Percentiles rank a stretch among this genome's conserved stretches.
Conservation (phyloP, 306 rosid genomes). For the Bauhinia variegata region DNA sequence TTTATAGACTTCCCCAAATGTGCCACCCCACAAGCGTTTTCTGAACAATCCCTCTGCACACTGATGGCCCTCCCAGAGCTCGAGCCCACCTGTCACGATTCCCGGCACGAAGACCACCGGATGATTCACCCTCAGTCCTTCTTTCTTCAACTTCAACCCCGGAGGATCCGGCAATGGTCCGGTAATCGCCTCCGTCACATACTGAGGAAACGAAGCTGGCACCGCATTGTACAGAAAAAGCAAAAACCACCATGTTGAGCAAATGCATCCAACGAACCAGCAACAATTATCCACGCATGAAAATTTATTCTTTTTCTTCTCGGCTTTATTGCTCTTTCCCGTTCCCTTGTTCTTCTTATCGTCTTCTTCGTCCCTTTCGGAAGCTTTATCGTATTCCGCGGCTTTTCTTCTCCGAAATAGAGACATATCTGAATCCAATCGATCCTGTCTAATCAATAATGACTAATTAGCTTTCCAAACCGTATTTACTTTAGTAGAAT, state of each 20-base stretch:
- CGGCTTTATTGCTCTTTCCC: constrained; percentile 25
- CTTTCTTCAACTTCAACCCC: constrained; percentile 68
- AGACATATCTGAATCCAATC: constrained; percentile 47
- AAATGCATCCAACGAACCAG: constrained; percentile 72
- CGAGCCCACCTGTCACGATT: constrained; percentile 83
- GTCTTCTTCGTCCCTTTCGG: constrained; percentile 14
- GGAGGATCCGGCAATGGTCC: constrained; percentile 86
- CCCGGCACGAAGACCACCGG: constrained; percentile 89
- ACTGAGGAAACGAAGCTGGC: constrained; percentile 82
- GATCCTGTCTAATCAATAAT: no score
- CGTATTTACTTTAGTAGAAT: background rate
- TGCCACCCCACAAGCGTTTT: constrained; percentile 84
- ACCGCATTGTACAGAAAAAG: constrained; percentile 66
- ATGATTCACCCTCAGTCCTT: constrained; percentile 66
- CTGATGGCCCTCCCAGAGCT: constrained; percentile 82
- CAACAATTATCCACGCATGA: constrained; percentile 77
- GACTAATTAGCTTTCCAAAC: no score
- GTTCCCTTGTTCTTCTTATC: background rate
- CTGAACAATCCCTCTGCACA: constrained; percentile 78
- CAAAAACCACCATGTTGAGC: constrained; percentile 76
- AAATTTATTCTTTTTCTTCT: constrained; percentile 53
- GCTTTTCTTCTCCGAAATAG: constrained; percentile 62
- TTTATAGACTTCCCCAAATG: constrained; percentile 78
- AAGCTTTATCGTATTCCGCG: constrained; percentile 42
- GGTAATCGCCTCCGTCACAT: constrained; percentile 67